phyloP scores from a whole-genome alignment of 768 basidiomycete genomes.

The Rubroboletus satanas region DNA sequence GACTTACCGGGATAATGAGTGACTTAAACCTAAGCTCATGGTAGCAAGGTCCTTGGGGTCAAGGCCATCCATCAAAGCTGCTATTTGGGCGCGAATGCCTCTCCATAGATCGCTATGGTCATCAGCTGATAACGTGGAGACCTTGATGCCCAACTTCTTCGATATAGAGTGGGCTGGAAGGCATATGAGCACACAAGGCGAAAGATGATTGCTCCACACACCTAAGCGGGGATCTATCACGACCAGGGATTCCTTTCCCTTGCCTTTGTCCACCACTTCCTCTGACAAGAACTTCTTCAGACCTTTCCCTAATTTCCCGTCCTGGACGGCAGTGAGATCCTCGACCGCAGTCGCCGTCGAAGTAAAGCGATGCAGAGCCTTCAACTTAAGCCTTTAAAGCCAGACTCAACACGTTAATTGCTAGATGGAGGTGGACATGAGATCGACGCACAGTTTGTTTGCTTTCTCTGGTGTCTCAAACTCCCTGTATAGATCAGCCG shows the following conservation, averaged over 20 bases:
- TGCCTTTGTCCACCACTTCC: conserved; percentile 83
- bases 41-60: conserved; percentile 94
- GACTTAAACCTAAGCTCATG: conserved; percentile 96
- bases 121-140: conserved; percentile 56
- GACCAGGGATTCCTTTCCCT: conserved; percentile 78
- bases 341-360: conserved; percentile 97
- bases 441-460: conserved; percentile 74
- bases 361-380: conserved; percentile 93
- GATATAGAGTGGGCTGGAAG: conserved; percentile 73
- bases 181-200: conserved; percentile 4
- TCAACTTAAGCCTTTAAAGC: conserved; percentile 76
- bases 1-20: conserved; percentile 86
- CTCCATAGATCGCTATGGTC: conserved; percentile 83
- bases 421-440: conserved; percentile 9
- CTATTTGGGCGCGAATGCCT: conserved; percentile 88
- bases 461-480: conserved; percentile 92
- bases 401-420: conserved; percentile 6
- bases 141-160: conserved; percentile 92
- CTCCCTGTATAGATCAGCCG: conserved; percentile 84
- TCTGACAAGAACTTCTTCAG: conserved; percentile 91
- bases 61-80: conserved; percentile 81
- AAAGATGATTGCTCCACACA: conserved; percentile 36
- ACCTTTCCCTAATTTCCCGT: conserved; percentile 88
- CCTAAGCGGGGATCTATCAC: conserved; percentile 91
- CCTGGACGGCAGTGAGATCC: conserved; percentile 89